Evolutionary conservation across 1,139 yeast genomes (phyloP), one percentile per base, ranked within the genome.

Genomic region (Candida neerlandica): DNA sequence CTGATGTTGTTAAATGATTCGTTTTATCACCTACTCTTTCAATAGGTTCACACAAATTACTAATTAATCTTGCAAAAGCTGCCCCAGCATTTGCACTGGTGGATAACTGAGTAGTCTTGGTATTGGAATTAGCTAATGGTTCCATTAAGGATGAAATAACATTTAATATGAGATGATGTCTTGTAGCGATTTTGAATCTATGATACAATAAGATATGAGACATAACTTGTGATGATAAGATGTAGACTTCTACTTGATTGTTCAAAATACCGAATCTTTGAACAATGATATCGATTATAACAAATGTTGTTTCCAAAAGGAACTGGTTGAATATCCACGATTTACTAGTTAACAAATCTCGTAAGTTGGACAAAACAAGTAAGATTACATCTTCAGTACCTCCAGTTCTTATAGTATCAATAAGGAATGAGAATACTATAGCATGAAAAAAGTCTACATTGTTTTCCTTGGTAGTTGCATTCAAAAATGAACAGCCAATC

Each of bases 21-120:
- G 16, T 43, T 27, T 43, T 43, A 16, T 43, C 45, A 12, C 45
- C 45, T 21, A 43, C 44, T 2, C 62, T 54, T 21, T 63, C 61
- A 1, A 69, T 58, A 1, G 96, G 96, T 55, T 89, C 96, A 70
- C 96, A 89, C 41, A 87, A 69, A 59, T 87, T 86, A 30, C 77
- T 70, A 47, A 90, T 61, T 15, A 89, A 66, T 58, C 97, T 79
- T 1, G 86, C 66, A 50, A 72, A 81, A 0, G 83, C 66, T 6
- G 68, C 62, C 0, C 86, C 87, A 10, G 69, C 62, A 3, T 35
- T 44, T 18, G 23, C 37, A 30, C 46, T 55, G 5, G 16, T 18
- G 2, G 53, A 47, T 7, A 57, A 30, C 10, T 19, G n/a, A 1
- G 29, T 19, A 5, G 21, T 26, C 11, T 26, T n/a, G 65, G 23